Base-by-base conservation (phyloP, 2,329 filamentous ascomycete genomes). In the Hypoxylon sp. region DNA sequence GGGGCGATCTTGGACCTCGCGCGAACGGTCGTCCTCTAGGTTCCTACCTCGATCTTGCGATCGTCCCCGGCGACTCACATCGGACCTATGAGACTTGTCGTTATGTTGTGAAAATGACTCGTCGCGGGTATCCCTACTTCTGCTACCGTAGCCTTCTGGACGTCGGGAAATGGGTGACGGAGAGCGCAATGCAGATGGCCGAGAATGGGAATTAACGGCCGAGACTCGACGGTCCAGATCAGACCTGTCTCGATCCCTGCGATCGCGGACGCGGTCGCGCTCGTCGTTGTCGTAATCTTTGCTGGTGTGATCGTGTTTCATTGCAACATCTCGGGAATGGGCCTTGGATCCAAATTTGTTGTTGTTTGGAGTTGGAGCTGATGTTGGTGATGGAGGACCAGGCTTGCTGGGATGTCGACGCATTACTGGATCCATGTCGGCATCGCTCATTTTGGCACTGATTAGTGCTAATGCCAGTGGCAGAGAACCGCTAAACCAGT, bases 301-400 rank as follows among this genome's bases (percentile, higher is more conserved):
- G 69, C 68, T 76, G 74, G 73, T 78, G 68, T 75, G 75, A 78
- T 82, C 80, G 77, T 81, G 77, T 79, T 79, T 79, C 79, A 82
- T 80, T 70, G 79, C 78, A 79, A 75, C 79, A 80, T 82, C 74
- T 76, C 78, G 79, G 74, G 74, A 73, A 68, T 64, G 53, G 17
- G 53, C 31, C 52, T 65, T 69, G 48, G 63, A 62, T 47, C 65
- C 67, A 44, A 62, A 63, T 63, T 69, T 68, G 66, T 68, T 68
- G 66, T 68, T 70, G 56, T 55, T 63, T 57, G 70, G 56, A 51
- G 65, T 63, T 62, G 66, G 55, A 52, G 53, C 65, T 58, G 55
- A 65, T 17, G 65, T 39, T 62, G 68, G 61, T 62, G 71, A 70
- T 69, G 65, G 67, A 67, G 42, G 61, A 63, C 54, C 67, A 67